A percentile compares a stretch with the other conserved stretches of the same genome.
phyloP scores from a whole-genome alignment of 805 yeast species.

The Metschnikowia anglica region DNA sequence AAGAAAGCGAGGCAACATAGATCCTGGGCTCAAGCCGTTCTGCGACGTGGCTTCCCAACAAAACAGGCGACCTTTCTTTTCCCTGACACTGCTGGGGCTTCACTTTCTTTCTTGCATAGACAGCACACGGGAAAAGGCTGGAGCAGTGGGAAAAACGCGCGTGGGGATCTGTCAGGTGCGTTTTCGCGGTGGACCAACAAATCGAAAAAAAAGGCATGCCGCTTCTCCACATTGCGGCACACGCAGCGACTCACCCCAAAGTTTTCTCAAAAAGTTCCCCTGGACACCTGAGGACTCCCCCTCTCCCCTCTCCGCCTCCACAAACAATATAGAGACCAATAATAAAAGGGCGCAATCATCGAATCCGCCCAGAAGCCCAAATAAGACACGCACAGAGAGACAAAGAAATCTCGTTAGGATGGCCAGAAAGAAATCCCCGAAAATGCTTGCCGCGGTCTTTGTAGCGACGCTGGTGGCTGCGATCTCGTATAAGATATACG shows the following conservation, averaged over 20 bases:
- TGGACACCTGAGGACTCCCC: neutral
- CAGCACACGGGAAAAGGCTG: neutral
- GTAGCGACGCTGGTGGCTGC: conserved; percentile 38
- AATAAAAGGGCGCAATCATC: too few relatives aligned
- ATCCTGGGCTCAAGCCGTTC: too few relatives aligned
- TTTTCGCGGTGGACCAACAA: neutral
- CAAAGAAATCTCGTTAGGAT: too few relatives aligned
- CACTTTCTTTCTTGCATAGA: neutral
- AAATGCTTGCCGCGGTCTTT: conserved; percentile 33
- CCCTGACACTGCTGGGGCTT: neutral
- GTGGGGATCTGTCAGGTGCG: neutral
- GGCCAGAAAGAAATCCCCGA: conserved; percentile 27
- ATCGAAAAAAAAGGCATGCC: neutral
- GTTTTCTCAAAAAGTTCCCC: too few relatives aligned
- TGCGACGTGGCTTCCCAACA: neutral
- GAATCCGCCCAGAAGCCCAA: too few relatives aligned
- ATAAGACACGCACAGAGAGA: too few relatives aligned
- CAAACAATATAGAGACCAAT: too few relatives aligned
- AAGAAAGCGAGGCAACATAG: too few relatives aligned
- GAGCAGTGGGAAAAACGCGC: neutral
- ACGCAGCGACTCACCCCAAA: neutral
- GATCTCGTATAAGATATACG: conserved; percentile 34
- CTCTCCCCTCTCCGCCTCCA: neutral
- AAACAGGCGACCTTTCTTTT: too few relatives aligned
- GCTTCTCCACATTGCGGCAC: neutral